Evolutionary conservation across 352 stramenopile species (phyloP).

Genomic region (Phytophthora capsici): DNA sequence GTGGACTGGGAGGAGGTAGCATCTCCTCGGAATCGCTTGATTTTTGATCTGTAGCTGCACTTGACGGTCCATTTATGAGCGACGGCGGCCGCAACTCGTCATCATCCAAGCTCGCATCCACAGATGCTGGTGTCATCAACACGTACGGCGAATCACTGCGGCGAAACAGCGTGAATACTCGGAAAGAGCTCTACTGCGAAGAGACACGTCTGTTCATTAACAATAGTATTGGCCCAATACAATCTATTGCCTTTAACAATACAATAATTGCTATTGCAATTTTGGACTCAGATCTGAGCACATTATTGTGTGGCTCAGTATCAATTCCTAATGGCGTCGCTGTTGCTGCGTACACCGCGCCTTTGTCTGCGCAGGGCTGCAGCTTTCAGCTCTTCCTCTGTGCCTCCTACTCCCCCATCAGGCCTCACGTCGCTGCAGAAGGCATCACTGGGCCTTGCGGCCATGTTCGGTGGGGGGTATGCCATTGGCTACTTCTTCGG

Average conservation of each 20-base stretch:
- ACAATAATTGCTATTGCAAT: too few relatives aligned
- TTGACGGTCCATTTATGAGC: conserved; percentile 4
- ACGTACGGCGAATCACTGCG: conserved; percentile 31
- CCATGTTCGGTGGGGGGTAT: conserved; percentile 68
- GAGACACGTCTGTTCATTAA: too few relatives aligned
- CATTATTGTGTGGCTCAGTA: conserved; percentile 14
- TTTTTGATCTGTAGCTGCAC: not conserved
- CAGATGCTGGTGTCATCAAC: conserved; percentile 26
- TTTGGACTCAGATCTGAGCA: not conserved
- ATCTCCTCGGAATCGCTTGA: not conserved
- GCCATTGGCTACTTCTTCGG: conserved; percentile 76
- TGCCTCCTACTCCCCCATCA: conserved; percentile 8
- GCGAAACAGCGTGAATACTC: conserved; percentile 23
- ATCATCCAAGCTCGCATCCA: conserved; percentile 21
- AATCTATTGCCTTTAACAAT: too few relatives aligned
- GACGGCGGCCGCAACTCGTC: conserved; percentile 30
- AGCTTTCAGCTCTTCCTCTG: conserved; percentile 39
- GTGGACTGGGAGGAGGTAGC: conserved; percentile 6
- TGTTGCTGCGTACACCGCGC: conserved; percentile 30
- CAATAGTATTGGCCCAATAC: too few relatives aligned
- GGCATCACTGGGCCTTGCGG: conserved; percentile 51
- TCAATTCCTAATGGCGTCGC: conserved; percentile 21
- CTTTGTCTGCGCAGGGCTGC: conserved; percentile 28
- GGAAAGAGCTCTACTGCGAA: too few relatives aligned
- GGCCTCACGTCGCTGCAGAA: conserved; percentile 52